A percentile compares a stretch with the other conserved stretches of the same genome.
These are phyloP conservation scores for Leccinum broughii DNA, from an alignment of 768 basidiomycete genomes.

Conservation along the genomic window DNA sequence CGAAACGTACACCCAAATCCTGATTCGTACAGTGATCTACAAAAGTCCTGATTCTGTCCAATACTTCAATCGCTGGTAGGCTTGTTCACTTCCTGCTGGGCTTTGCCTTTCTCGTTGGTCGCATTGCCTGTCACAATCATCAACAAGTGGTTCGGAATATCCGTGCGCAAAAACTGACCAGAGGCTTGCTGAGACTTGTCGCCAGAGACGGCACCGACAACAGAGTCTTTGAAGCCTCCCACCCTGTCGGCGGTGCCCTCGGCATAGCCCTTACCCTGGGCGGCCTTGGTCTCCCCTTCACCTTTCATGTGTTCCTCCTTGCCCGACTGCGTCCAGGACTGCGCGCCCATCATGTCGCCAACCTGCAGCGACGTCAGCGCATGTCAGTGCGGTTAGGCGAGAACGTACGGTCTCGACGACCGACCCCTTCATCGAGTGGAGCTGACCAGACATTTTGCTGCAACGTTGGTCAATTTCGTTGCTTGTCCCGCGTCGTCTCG, in stretches of 20 bases:
- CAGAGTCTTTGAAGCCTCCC: conserved; percentile 51
- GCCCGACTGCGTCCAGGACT: conserved; percentile 45
- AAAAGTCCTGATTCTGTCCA: neutral
- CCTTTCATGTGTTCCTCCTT: conserved; percentile 52
- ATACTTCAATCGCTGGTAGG: conserved; percentile 6
- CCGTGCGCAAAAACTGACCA: conserved; percentile 34
- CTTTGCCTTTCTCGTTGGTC: conserved; percentile 53
- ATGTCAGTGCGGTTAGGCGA: neutral
- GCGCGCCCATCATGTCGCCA: conserved; percentile 45
- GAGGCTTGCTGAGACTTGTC: conserved; percentile 51
- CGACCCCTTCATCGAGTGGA: conserved; percentile 41
- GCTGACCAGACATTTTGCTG: conserved; percentile 38
- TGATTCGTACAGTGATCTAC: neutral
- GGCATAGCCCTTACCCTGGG: conserved; percentile 50
- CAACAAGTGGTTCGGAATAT: fast-evolving
- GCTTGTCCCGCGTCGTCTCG: neutral
- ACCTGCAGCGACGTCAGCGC: conserved; percentile 19
- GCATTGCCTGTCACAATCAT: conserved; percentile 43
- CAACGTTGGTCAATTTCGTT: neutral
- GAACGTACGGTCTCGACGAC: conserved; percentile 33
- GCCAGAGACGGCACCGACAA: conserved; percentile 57
- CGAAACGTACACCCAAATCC: neutral
- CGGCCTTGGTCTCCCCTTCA: conserved; percentile 47
- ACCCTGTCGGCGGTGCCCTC: conserved; percentile 48
- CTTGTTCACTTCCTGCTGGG: conserved; percentile 56